phyloP scores from a whole-genome alignment of 164 flowering plant genomes.

The Tetrastigma voinierianum region DNA sequence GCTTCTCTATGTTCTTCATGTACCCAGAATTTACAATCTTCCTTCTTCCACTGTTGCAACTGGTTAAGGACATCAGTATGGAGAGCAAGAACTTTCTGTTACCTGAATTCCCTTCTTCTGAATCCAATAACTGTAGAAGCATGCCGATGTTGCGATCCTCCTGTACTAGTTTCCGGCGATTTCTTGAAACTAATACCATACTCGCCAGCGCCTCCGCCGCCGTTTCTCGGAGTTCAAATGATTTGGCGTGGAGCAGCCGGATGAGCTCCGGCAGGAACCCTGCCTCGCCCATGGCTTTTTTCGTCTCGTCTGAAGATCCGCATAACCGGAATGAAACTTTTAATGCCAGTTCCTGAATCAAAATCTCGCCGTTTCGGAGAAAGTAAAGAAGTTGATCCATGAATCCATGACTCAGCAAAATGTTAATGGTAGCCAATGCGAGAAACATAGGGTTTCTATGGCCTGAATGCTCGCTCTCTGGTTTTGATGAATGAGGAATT shows the following conservation, averaged over 20 bases:
- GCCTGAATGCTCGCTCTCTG: conserved; percentile 55
- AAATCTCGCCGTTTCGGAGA: conserved; percentile 54
- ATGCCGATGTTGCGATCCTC: conserved; percentile 50
- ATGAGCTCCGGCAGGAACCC: conserved; percentile 78
- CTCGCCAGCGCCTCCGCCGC: conserved; percentile 67
- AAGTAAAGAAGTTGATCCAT: conserved; percentile 50
- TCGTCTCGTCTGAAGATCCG: conserved; percentile 62
- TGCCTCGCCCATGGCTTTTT: conserved; percentile 71
- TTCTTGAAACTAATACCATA: conserved; percentile 58
- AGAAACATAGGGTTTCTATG: conserved; percentile 57
- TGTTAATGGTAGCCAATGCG: conserved; percentile 29
- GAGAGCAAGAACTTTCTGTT: conserved; percentile 66
- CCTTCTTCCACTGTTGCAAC: conserved; percentile 60
- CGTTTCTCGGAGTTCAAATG: conserved; percentile 65
- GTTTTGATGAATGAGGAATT: conserved; percentile 44
- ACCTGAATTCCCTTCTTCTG: conserved; percentile 51
- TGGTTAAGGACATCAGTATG: conserved; percentile 50
- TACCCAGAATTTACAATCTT: conserved; percentile 66
- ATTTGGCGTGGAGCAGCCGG: conserved; percentile 65
- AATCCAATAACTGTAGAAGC: conserved; percentile 60
- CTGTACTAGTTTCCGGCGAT: conserved; percentile 55
- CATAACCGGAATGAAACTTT: conserved; percentile 55
- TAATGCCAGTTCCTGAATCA: conserved; percentile 67
- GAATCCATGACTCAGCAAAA: conserved; percentile 48
- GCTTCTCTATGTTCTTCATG: conserved; percentile 65